Conservation (phyloP, 2,329 filamentous ascomycete genomes). For the Hawksworthiomyces lignivorus region DNA sequence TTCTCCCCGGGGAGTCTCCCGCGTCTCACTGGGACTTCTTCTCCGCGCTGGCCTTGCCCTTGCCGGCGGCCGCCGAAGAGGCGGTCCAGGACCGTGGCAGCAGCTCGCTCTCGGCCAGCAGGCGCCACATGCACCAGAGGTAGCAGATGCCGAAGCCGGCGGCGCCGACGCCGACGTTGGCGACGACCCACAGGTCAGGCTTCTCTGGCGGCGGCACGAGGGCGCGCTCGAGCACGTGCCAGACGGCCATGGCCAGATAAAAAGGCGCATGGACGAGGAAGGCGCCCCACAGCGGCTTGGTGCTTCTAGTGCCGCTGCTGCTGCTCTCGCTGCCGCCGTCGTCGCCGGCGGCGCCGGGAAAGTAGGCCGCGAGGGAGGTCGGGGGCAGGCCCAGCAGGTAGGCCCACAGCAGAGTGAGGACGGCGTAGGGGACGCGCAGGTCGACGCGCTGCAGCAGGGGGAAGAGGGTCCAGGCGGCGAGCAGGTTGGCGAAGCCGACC, state of each 20-base stretch:
- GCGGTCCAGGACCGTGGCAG: conserved; percentile 26
- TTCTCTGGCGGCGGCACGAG: conserved; percentile 63
- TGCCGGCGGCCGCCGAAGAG: too few relatives aligned
- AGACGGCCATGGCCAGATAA: conserved; percentile 68
- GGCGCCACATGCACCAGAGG: conserved; percentile 76
- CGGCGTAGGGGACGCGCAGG: conserved; percentile 73
- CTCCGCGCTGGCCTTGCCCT: too few relatives aligned
- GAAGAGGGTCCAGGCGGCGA: conserved; percentile 90
- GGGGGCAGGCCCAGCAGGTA: conserved; percentile 86
- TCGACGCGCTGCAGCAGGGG: conserved; percentile 82
- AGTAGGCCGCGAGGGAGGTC: conserved; percentile 61
- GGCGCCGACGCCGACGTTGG: conserved; percentile 80
- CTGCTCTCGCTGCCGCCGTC: conserved; percentile 33
- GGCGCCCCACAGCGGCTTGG: conserved; percentile 51
- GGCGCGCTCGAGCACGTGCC: conserved; percentile 71
- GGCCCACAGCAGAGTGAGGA: conserved; percentile 81
- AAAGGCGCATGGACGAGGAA: conserved; percentile 64
- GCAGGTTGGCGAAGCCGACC: conserved; percentile 91
- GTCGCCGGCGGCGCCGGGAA: conserved; percentile 30
- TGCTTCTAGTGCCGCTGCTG: too few relatives aligned
- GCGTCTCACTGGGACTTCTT: too few relatives aligned
- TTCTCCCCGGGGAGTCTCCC: too few relatives aligned
- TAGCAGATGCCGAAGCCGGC: conserved; percentile 83
- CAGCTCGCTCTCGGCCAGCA: conserved; percentile 52
- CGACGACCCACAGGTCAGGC: conserved; percentile 90